Percentiles rank a stretch among this genome's conserved stretches.
Evolutionary conservation across 129 eudicot species (phyloP).

Genomic region (Tagetes erecta): DNA sequence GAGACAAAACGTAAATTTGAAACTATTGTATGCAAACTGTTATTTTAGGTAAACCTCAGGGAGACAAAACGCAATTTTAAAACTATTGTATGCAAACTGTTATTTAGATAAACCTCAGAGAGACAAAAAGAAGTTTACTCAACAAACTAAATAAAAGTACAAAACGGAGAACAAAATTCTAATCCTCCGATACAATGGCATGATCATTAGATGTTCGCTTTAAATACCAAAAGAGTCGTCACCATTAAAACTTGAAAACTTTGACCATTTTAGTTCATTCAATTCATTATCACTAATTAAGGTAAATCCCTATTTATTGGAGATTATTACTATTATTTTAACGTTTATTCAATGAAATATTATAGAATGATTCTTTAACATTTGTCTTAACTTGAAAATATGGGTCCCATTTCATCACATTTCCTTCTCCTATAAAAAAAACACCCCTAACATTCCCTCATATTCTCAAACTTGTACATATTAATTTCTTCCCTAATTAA

Average conservation of each 20-base stretch:
- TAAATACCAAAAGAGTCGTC: neutral
- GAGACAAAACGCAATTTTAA: too few species aligned
- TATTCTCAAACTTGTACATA: constrained; percentile 15
- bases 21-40: too few species aligned
- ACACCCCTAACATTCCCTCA: neutral
- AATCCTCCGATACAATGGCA: neutral
- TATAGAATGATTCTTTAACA: neutral
- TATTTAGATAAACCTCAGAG: too few species aligned
- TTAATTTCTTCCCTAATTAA: neutral
- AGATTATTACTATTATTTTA: neutral
- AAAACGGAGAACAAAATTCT: neutral
- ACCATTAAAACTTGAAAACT: neutral
- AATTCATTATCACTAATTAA: neutral
- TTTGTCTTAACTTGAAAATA: constrained; percentile 7
- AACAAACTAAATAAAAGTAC: neutral
- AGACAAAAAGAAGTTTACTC: too few species aligned
- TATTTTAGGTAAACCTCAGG: too few species aligned
- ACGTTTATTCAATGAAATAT: neutral
- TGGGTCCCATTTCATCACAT: constrained; percentile 34
- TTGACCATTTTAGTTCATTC: neutral
- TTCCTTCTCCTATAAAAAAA: constrained; percentile 33
- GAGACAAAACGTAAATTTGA: too few species aligned
- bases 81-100: too few species aligned
- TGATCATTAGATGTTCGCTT: neutral
- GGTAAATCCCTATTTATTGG: neutral